These are phyloP conservation scores for Leptodontidium sp. DNA, from an alignment of 2,329 filamentous ascomycete species.

Conservation along the genomic window DNA sequence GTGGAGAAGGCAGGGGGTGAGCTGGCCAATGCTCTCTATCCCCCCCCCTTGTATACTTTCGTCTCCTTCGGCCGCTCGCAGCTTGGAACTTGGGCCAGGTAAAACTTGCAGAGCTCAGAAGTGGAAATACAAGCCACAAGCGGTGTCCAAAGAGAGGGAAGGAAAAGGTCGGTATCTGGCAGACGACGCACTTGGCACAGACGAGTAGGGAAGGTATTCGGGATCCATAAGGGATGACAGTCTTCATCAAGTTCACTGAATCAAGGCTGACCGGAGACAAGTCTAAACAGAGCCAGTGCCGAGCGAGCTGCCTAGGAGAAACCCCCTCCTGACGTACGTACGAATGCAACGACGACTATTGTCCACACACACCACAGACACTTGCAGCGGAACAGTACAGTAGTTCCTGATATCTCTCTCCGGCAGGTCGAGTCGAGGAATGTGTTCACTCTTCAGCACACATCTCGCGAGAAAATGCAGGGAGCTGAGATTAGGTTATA, in stretches of 20 bases:
- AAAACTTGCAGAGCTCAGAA: not conserved
- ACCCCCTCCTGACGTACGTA: not conserved
- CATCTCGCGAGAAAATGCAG: constrained; percentile 1
- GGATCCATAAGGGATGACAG: not conserved
- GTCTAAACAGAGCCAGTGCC: constrained; percentile 10
- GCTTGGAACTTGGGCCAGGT: not conserved
- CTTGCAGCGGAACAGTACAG: not conserved
- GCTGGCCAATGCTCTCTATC: not conserved
- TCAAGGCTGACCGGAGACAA: constrained; percentile 11
- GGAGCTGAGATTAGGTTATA: constrained; percentile 8
- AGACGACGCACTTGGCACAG: not conserved
- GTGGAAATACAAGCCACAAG: not conserved
- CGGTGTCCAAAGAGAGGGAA: constrained; percentile 12
- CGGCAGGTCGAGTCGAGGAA: not conserved
- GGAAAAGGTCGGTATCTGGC: not conserved
- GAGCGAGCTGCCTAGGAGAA: not conserved
- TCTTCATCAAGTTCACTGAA: not conserved
- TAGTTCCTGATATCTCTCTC: not conserved
- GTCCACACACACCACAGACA: not conserved
- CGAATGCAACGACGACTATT: not conserved
- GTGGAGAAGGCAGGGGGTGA: not conserved
- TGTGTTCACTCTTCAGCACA: not conserved
- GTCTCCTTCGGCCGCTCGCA: constrained; percentile 4
- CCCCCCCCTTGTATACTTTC: not conserved
- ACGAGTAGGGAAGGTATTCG: constrained; percentile 14